These are phyloP conservation scores for Monoraphidium neglectum DNA, from an alignment of 139 green algal genomes.

Conservation along the genomic window DNA sequence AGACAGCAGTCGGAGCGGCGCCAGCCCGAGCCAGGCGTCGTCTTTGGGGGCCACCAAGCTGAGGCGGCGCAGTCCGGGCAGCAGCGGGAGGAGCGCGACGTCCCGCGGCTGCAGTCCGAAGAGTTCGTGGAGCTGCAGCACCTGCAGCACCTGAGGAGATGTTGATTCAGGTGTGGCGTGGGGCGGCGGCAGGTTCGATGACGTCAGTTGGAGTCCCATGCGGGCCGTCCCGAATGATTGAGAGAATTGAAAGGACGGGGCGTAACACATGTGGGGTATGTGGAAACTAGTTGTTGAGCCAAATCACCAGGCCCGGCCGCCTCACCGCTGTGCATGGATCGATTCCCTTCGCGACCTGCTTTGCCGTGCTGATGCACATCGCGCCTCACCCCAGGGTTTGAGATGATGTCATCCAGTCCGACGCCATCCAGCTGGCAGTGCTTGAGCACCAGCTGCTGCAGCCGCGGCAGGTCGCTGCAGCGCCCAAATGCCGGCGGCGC, in stretches of 20 bases:
- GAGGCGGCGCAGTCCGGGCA: constrained; percentile 7
- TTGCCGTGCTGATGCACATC: too few species aligned
- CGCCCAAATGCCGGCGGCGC: too few species aligned
- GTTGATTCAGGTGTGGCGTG: too few species aligned
- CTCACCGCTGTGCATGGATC: too few species aligned
- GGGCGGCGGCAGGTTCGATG: background rate
- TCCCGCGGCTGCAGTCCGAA: constrained; percentile 8
- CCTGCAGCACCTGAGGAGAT: constrained; percentile 20
- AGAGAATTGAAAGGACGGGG: too few species aligned
- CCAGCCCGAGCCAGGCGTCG: constrained; percentile 24
- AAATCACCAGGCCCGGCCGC: too few species aligned
- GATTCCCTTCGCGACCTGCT: too few species aligned
- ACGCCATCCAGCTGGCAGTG: constrained; percentile 18
- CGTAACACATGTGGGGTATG: too few species aligned
- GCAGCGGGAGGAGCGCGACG: constrained; percentile 15
- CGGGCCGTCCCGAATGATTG: too few species aligned
- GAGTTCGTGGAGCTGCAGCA: constrained; percentile 19
- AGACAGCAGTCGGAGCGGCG: constrained; percentile 14
- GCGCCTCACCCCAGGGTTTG: background rate
- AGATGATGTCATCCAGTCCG: constrained; percentile 13
- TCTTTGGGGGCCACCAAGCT: constrained; percentile 18
- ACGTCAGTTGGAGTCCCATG: too few species aligned
- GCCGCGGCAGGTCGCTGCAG: too few species aligned
- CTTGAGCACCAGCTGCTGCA: constrained; percentile 32
- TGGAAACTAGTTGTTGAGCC: too few species aligned